Percentiles rank a stretch among this genome's conserved stretches.
Evolutionary conservation across 192 early-diverging fungal species (phyloP).

Genomic region (Backusella australiensis): DNA sequence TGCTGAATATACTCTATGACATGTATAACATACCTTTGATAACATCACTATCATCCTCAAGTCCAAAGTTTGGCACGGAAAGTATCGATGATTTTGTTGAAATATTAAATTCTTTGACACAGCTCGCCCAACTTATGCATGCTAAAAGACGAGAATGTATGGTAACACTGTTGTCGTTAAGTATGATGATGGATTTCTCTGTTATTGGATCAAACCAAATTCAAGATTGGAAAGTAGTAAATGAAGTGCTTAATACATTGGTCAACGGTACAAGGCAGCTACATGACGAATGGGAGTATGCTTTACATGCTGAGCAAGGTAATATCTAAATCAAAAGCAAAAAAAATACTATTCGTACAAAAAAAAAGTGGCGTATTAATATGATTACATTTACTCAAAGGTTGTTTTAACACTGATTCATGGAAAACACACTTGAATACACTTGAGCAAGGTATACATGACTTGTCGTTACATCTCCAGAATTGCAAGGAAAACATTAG

Average conservation of each 20-base stretch:
- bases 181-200: background rate
- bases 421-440: background rate
- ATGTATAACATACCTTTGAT: background rate
- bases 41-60: background rate
- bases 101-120: background rate
- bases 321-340: background rate
- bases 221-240: background rate
- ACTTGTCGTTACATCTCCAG: background rate
- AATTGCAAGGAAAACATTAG: background rate
- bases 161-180: background rate
- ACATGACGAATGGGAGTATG: background rate
- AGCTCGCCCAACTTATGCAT: background rate
- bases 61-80: background rate
- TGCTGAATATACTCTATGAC: background rate
- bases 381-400: background rate
- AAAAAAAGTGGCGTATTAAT: background rate
- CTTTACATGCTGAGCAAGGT: background rate
- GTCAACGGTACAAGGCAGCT: background rate
- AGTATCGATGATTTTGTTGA: background rate
- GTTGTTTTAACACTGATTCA: background rate
- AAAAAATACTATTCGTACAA: no score
- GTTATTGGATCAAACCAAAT: background rate
- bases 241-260: background rate
- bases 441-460: background rate
- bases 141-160: constrained; percentile 1